phyloP scores from a whole-genome alignment of 1,284 basidiomycete genomes.

The Tremellales sp. region DNA sequence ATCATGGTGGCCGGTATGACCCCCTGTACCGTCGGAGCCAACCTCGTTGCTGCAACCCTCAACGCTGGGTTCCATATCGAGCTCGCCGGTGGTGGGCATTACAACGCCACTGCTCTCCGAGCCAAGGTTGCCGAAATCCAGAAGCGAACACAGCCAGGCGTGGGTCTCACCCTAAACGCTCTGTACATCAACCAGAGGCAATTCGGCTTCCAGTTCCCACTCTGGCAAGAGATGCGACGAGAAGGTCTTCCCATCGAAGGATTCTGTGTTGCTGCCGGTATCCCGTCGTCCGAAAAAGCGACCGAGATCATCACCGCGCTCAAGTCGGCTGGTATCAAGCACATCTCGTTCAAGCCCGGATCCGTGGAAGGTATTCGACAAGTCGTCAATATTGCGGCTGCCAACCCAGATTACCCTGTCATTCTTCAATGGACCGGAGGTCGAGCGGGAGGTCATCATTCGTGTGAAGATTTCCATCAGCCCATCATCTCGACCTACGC shows the following conservation, averaged over 20 bases:
- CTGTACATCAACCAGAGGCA: constrained; percentile 98
- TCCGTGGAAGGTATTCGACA: constrained; percentile 96
- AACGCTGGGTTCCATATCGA: constrained; percentile 95
- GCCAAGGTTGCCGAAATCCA: constrained; percentile 87
- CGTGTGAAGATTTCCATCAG: constrained; percentile 97
- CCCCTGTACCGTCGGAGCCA: constrained; percentile 85
- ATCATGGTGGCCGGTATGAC: constrained; percentile 99
- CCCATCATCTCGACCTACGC: constrained; percentile 88
- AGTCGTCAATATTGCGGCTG: constrained; percentile 89
- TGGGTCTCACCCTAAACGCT: constrained; percentile 89
- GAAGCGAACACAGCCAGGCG: constrained; percentile 71
- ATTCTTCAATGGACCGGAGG: constrained; percentile 99
- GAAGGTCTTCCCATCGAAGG: constrained; percentile 96
- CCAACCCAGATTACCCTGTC: constrained; percentile 96
- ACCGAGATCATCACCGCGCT: constrained; percentile 83
- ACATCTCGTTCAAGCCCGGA: constrained; percentile 96
- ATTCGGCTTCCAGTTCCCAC: constrained; percentile 92
- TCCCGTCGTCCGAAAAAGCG: constrained; percentile 88
- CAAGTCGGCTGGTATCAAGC: constrained; percentile 77
- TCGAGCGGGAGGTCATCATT: constrained; percentile 98
- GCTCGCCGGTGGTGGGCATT: constrained; percentile 96
- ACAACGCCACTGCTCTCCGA: constrained; percentile 82
- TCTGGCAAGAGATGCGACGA: constrained; percentile 95
- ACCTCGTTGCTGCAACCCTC: constrained; percentile 86
- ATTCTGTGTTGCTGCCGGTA: constrained; percentile 95